Base-by-base conservation (phyloP, 805 yeast genomes). In the Cyberlindnera sargentensis region DNA sequence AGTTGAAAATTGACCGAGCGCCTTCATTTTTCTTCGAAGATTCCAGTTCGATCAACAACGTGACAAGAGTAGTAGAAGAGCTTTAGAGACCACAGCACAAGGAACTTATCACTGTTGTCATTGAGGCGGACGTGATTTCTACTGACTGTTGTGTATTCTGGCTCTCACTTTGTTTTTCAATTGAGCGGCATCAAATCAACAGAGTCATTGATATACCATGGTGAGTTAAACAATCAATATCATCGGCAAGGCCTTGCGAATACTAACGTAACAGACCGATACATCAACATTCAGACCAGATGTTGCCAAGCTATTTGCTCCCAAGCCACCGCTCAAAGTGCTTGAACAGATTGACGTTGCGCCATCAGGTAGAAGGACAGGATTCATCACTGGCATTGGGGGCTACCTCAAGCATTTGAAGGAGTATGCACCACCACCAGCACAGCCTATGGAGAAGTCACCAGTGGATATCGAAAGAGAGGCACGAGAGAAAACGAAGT, bases 231-330 rank as follows among this genome's bases (percentile, higher is more conserved):
- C 15, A n/a, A 20, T 29, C 37, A 27, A 6, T 28, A 23, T 23
- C 27, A 15, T 15, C 24, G 9, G 7, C 27, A n/a, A 15, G 20
- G 20, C 20, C 20, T 15, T 15, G 20, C 20, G 32, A 30, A 15
- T 25, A 28, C 32, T 26, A 27, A 27, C 31, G 32, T 39, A 3
- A 29, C 33, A 57, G 61, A 56, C 64, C 8, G 65, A 62, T 34
- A 54, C 63, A 3, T 61, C 70, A 6, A 66, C 62, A 41, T 64
- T 58, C 44, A 62, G 69, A 26, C 48, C 72, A 5, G 75, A 73
- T 44, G 65, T 70, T 9, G 49, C 63, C 30, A 58, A 57, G 37
- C 60, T 75, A 6, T 76, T 56, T 55, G 67, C 53, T 64, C 58
- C 57, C 36, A 42, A 54, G 39, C 56, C 52, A 20, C 59, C 61